Percentiles rank a stretch among this genome's conserved stretches.
Evolutionary conservation across 139 green algal species (phyloP).

Genomic region (Closterium sp.): DNA sequence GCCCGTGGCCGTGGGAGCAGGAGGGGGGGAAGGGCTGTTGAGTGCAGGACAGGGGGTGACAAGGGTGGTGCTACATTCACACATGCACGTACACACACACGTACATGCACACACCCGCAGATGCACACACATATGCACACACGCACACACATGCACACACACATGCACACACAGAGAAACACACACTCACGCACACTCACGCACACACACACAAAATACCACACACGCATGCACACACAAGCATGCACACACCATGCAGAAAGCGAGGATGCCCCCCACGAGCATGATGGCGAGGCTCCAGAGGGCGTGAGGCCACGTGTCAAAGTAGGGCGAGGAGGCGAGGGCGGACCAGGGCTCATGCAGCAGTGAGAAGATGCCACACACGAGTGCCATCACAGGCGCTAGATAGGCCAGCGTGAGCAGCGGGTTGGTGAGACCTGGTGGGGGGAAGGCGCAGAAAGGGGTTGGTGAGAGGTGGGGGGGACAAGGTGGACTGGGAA

Average conservation of each 20-base stretch:
- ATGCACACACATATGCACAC: no score
- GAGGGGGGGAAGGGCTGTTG: no score
- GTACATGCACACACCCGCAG: no score
- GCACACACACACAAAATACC: background rate
- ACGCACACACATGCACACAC: no score
- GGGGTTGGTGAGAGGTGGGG: background rate
- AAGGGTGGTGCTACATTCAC: no score
- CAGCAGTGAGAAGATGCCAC: conserved; percentile 13
- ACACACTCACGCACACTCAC: background rate
- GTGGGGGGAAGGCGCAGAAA: background rate
- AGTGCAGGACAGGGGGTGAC: no score
- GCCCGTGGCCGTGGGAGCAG: no score
- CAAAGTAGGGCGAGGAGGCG: conserved; percentile 22
- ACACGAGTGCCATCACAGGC: conserved; percentile 19
- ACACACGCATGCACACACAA: background rate
- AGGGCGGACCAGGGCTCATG: conserved; percentile 17
- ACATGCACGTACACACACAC: no score
- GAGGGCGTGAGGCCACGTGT: conserved; percentile 16
- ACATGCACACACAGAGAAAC: no score
- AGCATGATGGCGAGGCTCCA: conserved; percentile 33
- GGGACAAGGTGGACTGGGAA: background rate
- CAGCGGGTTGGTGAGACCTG: conserved; percentile 17
- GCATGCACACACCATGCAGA: conserved; percentile 28
- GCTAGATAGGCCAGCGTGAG: conserved; percentile 30
- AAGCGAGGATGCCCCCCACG: conserved; percentile 4